Evolutionary conservation across 2,329 filamentous ascomycete species (phyloP).

Genomic region (Fusarium brachygibbosum): DNA sequence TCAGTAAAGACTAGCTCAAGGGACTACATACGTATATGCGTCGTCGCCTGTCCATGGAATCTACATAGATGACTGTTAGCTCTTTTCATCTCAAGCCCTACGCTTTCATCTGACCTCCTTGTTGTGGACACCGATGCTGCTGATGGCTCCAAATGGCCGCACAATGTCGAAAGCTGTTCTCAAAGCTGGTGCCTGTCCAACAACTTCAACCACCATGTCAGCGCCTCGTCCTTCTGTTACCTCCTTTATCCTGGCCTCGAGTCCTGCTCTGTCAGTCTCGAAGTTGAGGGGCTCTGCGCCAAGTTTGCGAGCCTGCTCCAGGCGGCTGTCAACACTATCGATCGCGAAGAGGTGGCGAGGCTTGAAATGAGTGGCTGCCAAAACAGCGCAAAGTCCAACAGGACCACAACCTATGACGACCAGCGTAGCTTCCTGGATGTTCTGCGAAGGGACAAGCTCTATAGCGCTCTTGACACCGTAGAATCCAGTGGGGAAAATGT

Average conservation of each 20-base stretch:
- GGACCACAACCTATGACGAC: conserved; percentile 89
- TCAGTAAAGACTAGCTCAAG: not conserved
- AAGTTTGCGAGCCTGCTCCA: conserved; percentile 78
- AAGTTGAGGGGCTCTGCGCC: conserved; percentile 90
- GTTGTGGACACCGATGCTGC: conserved; percentile 82
- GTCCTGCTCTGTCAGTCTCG: conserved; percentile 71
- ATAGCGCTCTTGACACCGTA: conserved; percentile 87
- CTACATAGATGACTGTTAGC: conserved; percentile 54
- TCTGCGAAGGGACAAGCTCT: conserved; percentile 63
- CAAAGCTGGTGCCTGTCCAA: conserved; percentile 77
- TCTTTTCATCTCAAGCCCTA: not conserved
- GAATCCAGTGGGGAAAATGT: conserved; percentile 90
- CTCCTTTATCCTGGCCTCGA: conserved; percentile 78
- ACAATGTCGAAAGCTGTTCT: conserved; percentile 78
- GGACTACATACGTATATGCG: conserved; percentile 65
- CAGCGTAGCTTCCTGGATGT: conserved; percentile 70
- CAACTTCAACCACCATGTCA: conserved; percentile 86
- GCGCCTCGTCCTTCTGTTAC: conserved; percentile 85
- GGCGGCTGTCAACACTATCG: conserved; percentile 80
- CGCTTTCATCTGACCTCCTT: conserved; percentile 66
- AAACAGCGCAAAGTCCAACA: conserved; percentile 85
- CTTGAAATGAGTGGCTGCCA: conserved; percentile 80
- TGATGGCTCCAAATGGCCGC: conserved; percentile 79
- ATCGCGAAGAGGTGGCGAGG: conserved; percentile 84
- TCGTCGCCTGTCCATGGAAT: conserved; percentile 76